Evolutionary conservation across 2,329 filamentous ascomycete species (phyloP), one percentile per base, ranked within the genome.

Genomic region (Thelonectria discophora): DNA sequence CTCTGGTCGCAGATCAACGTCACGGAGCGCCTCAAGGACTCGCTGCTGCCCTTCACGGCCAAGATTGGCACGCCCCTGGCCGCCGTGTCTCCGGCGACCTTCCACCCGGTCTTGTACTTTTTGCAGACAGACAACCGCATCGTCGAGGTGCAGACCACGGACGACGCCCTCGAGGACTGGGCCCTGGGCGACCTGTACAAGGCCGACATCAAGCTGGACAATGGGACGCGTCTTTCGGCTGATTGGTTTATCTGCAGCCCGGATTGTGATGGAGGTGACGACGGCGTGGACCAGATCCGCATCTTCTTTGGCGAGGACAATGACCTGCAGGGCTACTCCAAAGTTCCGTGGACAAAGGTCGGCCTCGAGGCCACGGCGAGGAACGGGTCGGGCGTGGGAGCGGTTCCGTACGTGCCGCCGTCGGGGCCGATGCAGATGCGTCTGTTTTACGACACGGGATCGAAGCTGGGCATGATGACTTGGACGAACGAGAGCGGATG

Each of bases 221-320:
- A 53, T 32, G 39, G 39, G 10, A 43, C 50, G 11, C 39, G 17
- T 2, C 32, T 53, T 17, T 20, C 21, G 3, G 50, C 24, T 18
- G n/a, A 53, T 37, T 55, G 52, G 52, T 47, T 55, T 20, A 13
- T 46, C 17, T 55, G 52, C 13, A 24, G 32, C 18, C 52, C 52
- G 18, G 10, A 24, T 18, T 55, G 52, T 11, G 17, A 24, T 15
- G 45, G 45, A 6, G 45, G 52, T 12, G 5, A 13, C 17, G 52
- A 55, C 34, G 52, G 52, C 9, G 15, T 20, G 11, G 20, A 55
- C 11, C 18, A 55, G 13, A 18, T 18, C 12, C 42, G 52, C 3
- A 34, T 55, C 8, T 55, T 48, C 5, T 27, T 55, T 15, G 18
- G 45, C 6, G 45, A 39, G 43, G 32, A 32, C 32, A 39, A 55